phyloP scores from a whole-genome alignment of 2,329 filamentous ascomycete genomes.

The Hypoxylon sp. region DNA sequence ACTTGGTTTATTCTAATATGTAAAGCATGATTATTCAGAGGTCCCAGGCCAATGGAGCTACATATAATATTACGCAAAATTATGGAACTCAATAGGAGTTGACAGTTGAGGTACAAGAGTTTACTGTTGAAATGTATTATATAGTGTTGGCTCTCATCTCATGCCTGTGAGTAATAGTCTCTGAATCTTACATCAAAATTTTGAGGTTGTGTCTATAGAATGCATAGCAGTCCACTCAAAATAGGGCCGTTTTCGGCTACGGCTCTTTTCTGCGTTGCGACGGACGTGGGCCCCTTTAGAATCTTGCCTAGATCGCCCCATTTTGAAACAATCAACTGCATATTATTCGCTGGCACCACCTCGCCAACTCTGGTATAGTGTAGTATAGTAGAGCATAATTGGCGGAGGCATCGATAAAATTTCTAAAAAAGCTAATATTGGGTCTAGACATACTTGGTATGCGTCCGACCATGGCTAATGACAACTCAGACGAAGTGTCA shows the following conservation, averaged over 20 bases:
- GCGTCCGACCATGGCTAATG: neutral
- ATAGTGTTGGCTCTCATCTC: neutral
- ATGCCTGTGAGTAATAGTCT: neutral
- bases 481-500: neutral
- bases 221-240: neutral
- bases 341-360: neutral
- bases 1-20: neutral
- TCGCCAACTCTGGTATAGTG: neutral
- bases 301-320: neutral
- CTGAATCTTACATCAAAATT: neutral
- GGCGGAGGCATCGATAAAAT: neutral
- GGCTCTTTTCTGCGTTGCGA: neutral
- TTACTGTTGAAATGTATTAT: neutral
- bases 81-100: neutral
- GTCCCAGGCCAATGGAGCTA: neutral
- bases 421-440: neutral
- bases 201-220: neutral
- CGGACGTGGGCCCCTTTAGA: neutral
- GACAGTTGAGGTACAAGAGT: neutral
- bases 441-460: constrained; percentile 1
- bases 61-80: neutral
- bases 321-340: neutral
- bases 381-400: neutral
- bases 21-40: neutral
- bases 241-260: neutral